Evolutionary conservation across 2,329 filamentous ascomycete genomes (phyloP).

Genomic region (Penicillium nordicum): DNA sequence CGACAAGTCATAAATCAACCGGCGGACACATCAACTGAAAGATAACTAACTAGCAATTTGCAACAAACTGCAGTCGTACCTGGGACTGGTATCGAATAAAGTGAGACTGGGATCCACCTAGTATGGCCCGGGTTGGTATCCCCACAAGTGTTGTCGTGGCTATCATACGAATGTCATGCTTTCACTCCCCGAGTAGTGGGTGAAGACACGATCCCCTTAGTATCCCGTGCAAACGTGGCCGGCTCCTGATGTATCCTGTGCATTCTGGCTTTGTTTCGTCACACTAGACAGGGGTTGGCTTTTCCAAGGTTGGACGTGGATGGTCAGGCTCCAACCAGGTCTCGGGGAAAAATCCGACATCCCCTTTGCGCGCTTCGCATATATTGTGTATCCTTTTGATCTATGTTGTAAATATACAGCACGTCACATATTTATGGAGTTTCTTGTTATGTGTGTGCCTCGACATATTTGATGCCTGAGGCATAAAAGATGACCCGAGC

Average conservation of each 20-base stretch:
- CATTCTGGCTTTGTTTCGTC: slow-evolving; percentile 22
- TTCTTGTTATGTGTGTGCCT: too few relatives aligned
- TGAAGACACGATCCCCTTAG: slow-evolving; percentile 13
- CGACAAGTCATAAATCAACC: not conserved
- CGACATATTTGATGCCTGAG: not conserved
- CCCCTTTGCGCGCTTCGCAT: slow-evolving; percentile 16
- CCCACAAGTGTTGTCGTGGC: not conserved
- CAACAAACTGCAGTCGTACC: slow-evolving; percentile 10
- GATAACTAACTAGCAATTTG: slow-evolving; percentile 13
- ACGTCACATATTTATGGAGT: not conserved
- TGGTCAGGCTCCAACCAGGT: slow-evolving; percentile 2
- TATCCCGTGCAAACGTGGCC: slow-evolving; percentile 23
- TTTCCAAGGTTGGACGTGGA: not conserved
- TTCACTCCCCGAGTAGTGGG: not conserved
- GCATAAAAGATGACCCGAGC: slow-evolving; percentile 5
- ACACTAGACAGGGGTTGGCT: slow-evolving; percentile 15
- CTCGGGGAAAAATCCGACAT: slow-evolving; percentile 4
- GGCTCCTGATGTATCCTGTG: slow-evolving; percentile 19
- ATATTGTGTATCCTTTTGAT: slow-evolving; percentile 21
- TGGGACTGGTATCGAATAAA: slow-evolving; percentile 12
- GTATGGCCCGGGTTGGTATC: not conserved
- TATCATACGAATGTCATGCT: not conserved
- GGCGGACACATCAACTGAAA: not conserved
- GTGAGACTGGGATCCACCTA: slow-evolving; percentile 7
- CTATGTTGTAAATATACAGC: not conserved